Percentiles rank a stretch among this genome's conserved stretches.
Conservation (phyloP, 805 yeast genomes). For the Isabelozyma gotoi region DNA sequence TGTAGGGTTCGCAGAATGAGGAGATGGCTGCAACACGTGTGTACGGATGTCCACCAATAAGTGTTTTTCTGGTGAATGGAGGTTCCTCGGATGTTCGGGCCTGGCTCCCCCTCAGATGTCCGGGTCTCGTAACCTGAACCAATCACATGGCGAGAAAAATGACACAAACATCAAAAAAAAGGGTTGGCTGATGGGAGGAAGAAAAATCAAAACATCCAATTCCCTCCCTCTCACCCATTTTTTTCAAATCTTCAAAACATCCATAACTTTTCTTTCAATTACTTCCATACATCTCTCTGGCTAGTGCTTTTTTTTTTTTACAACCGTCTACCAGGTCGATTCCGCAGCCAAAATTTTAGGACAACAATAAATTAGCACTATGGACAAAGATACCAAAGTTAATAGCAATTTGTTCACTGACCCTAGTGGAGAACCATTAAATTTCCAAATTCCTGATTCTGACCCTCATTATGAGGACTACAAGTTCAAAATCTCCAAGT, state of each 20-base stretch:
- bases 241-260: neutral
- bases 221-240: neutral
- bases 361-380: too few species aligned
- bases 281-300: neutral
- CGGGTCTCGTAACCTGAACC: neutral
- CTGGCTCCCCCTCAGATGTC: neutral
- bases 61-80: neutral
- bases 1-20: too few species aligned
- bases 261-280: neutral
- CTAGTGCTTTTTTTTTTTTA: neutral
- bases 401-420: constrained; percentile 3
- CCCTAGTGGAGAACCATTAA: constrained; percentile 11
- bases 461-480: constrained; percentile 14
- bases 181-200: too few species aligned
- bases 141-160: neutral
- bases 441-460: constrained; percentile 12
- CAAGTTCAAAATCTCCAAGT: constrained; percentile 12
- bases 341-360: constrained; percentile 1
- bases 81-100: neutral
- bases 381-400: neutral
- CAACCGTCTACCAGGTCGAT: neutral
- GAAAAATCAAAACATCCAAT: constrained; percentile 1
- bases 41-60: neutral
- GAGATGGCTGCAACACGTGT: too few species aligned
- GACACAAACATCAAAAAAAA: neutral